Evolutionary conservation across 352 stramenopile genomes (phyloP).

Genomic region (Halophytophthora batemanensis): DNA sequence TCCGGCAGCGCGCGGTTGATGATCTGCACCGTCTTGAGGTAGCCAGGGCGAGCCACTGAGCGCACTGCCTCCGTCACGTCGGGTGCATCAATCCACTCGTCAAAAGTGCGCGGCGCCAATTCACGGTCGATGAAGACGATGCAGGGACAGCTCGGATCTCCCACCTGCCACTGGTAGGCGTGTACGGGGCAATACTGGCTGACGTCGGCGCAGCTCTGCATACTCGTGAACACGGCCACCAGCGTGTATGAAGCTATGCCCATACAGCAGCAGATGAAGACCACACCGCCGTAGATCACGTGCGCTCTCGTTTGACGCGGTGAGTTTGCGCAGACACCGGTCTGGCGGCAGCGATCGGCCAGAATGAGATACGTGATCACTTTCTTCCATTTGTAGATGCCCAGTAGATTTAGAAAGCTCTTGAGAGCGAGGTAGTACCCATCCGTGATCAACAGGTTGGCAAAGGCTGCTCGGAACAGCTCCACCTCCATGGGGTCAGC

Average conservation of each 20-base stretch:
- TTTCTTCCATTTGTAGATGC: constrained; percentile 50
- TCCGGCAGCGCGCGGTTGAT: constrained; percentile 32
- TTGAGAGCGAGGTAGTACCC: constrained; percentile 35
- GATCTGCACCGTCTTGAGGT: constrained; percentile 39
- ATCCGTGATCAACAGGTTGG: constrained; percentile 31
- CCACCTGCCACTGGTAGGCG: constrained; percentile 38
- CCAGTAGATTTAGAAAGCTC: constrained; percentile 33
- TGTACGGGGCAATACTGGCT: constrained; percentile 31
- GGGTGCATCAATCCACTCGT: constrained; percentile 31
- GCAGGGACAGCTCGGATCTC: constrained; percentile 24
- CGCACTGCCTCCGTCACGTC: constrained; percentile 30
- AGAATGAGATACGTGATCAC: constrained; percentile 35
- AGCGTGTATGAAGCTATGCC: constrained; percentile 31
- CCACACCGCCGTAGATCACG: constrained; percentile 24
- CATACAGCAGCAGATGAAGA: constrained; percentile 41
- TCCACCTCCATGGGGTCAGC: constrained; percentile 35
- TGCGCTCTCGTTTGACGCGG: constrained; percentile 26
- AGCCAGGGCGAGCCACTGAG: constrained; percentile 20
- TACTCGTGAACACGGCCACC: constrained; percentile 22
- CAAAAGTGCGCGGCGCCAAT: constrained; percentile 19
- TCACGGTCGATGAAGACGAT: constrained; percentile 35
- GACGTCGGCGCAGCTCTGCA: constrained; percentile 24
- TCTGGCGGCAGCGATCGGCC: constrained; percentile 15
- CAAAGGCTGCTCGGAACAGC: constrained; percentile 32
- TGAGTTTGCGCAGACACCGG: constrained; percentile 1